phyloP scores from a whole-genome alignment of 2,329 filamentous ascomycete species.

The Fonsecaea pedrosoi region DNA sequence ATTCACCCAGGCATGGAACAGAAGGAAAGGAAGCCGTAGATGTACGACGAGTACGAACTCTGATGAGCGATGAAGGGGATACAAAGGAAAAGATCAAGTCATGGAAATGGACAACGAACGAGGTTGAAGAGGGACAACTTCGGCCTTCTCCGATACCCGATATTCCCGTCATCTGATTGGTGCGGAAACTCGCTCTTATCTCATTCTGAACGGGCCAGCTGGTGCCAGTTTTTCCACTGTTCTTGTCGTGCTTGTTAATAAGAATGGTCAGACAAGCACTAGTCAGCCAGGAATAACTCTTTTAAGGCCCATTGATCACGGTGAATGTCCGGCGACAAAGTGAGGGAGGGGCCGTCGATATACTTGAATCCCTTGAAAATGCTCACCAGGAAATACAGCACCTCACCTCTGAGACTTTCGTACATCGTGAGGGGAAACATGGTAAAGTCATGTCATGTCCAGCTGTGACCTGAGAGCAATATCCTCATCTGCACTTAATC shows the following conservation, averaged over 20 bases:
- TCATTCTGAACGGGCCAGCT: background rate
- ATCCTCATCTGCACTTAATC: background rate
- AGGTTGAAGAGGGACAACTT: background rate
- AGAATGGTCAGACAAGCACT: background rate
- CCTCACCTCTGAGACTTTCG: background rate
- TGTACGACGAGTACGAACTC: constrained; percentile 28
- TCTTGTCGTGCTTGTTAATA: background rate
- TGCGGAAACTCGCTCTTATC: constrained; percentile 23
- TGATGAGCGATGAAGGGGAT: constrained; percentile 11
- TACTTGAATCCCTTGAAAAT: background rate
- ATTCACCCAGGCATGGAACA: background rate
- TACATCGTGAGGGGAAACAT: background rate
- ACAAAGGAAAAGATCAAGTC: background rate
- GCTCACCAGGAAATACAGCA: too few relatives aligned
- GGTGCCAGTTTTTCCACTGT: background rate
- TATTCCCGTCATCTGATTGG: constrained; percentile 24
- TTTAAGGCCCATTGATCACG: background rate
- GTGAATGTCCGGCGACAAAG: background rate
- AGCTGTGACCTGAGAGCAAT: background rate
- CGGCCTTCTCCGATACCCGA: constrained; percentile 28
- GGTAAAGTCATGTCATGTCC: background rate
- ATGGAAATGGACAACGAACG: background rate
- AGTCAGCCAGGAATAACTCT: constrained; percentile 4
- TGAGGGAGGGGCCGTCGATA: background rate
- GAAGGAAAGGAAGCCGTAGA: constrained; percentile 3